These are phyloP conservation scores for Phialocephala sp. DNA, from an alignment of 2,329 filamentous ascomycete species.

Conservation along the genomic window DNA sequence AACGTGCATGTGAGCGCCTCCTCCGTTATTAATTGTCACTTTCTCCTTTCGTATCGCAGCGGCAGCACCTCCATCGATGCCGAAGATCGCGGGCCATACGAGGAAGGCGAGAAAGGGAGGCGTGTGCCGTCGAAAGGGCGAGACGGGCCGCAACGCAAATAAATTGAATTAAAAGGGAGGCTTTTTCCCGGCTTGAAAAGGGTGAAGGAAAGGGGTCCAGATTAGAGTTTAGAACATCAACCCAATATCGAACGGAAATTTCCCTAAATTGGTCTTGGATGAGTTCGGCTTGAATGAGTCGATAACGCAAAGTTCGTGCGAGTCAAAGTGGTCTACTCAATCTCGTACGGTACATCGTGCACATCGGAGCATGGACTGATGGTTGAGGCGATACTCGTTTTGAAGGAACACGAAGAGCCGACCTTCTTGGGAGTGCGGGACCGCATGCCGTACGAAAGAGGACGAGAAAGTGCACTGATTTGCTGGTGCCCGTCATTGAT, in stretches of 20 bases:
- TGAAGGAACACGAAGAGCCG: conserved; percentile 7
- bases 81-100: not conserved
- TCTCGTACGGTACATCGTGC: not conserved
- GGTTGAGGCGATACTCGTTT: conserved; percentile 9
- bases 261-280: not conserved
- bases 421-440: not conserved
- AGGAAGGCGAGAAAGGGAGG: not conserved
- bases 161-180: not conserved
- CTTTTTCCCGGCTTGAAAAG: not conserved
- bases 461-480: conserved; percentile 1
- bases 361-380: conserved; percentile 3
- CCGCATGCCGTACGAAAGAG: not conserved
- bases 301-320: not conserved
- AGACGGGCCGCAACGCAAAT: conserved; percentile 4
- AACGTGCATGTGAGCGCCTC: not conserved
- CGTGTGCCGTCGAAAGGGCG: not conserved
- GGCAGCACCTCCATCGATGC: not conserved
- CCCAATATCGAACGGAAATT: conserved; percentile 3
- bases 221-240: not conserved
- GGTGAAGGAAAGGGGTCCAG: not conserved
- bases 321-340: conserved; percentile 6
- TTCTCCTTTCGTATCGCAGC: not conserved
- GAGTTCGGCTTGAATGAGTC: conserved; percentile 9
- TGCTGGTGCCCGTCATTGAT: not conserved
- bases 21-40: not conserved